Evolutionary conservation across 306 rosid species (phyloP).

Genomic region (Vigna hirtella): DNA sequence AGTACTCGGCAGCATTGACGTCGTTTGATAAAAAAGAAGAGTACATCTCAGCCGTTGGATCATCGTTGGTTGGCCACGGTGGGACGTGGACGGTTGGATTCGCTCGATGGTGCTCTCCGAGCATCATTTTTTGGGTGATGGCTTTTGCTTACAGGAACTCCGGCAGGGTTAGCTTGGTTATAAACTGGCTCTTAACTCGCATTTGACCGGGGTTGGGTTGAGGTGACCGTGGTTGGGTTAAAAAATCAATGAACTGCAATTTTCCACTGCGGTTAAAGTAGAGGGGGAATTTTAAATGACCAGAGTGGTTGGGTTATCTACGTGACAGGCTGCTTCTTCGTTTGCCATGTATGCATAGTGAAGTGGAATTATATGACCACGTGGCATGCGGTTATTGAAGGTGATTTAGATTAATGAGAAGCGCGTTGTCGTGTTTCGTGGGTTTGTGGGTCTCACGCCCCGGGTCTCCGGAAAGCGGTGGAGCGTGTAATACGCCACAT

Average conservation of each 20-base stretch:
- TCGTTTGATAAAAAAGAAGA: constrained; percentile 55
- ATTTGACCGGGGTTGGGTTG: constrained; percentile 56
- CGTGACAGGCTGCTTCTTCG: constrained; percentile 24
- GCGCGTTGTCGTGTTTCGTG: background rate
- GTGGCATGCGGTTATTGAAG: background rate
- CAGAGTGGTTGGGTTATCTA: background rate
- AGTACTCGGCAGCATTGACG: constrained; percentile 62
- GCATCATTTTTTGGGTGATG: constrained; percentile 58
- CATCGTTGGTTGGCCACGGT: constrained; percentile 68
- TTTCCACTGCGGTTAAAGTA: constrained; percentile 58
- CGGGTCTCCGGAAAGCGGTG: constrained; percentile 46
- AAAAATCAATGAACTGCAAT: constrained; percentile 35
- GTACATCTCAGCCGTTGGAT: constrained; percentile 59
- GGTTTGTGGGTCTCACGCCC: constrained; percentile 34
- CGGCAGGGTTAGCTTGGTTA: constrained; percentile 51
- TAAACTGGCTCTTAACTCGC: constrained; percentile 50
- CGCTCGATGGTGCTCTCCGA: constrained; percentile 71
- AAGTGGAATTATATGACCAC: constrained; percentile 13
- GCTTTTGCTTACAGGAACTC: constrained; percentile 49
- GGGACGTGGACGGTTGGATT: constrained; percentile 79
- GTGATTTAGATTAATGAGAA: constrained; percentile 26
- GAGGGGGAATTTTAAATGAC: constrained; percentile 27
- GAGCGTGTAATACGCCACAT: constrained; percentile 44
- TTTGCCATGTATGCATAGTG: constrained; percentile 29
- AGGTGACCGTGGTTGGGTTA: constrained; percentile 56